A percentile compares a stretch with the other conserved stretches of the same genome.
These are phyloP conservation scores for Diplodia sapinea DNA, from an alignment of 2,329 filamentous ascomycete genomes.

Conservation along the genomic window DNA sequence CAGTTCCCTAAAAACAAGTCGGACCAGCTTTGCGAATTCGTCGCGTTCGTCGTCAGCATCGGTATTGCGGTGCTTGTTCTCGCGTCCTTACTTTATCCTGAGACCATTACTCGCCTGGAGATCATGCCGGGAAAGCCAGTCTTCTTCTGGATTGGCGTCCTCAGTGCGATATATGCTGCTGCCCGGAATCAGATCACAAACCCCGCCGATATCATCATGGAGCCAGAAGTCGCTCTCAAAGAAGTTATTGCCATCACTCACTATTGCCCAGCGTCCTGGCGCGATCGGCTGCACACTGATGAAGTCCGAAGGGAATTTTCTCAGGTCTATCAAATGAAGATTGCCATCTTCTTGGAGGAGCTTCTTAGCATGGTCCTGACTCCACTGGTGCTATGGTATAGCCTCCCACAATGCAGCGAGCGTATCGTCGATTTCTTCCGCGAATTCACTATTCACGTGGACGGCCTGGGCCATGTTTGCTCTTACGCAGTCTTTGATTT, in stretches of 20 bases:
- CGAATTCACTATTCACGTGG: constrained; percentile 96
- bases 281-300: constrained; percentile 86
- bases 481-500: constrained; percentile 98
- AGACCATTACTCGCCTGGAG: constrained; percentile 89
- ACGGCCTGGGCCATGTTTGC: constrained; percentile 93
- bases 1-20: constrained; percentile 97
- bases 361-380: constrained; percentile 91
- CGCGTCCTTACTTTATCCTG: constrained; percentile 85
- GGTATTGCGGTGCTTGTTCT: constrained; percentile 84
- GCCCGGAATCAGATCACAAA: constrained; percentile 82
- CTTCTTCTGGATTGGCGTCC: constrained; percentile 85
- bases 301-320: constrained; percentile 93
- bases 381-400: constrained; percentile 85
- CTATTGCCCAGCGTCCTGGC: constrained; percentile 89
- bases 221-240: constrained; percentile 85
- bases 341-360: constrained; percentile 91
- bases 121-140: constrained; percentile 87
- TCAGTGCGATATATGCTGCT: constrained; percentile 82
- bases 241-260: constrained; percentile 93
- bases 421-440: constrained; percentile 97
- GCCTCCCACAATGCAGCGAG: constrained; percentile 85
- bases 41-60: constrained; percentile 86
- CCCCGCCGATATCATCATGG: constrained; percentile 84
- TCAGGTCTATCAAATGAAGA: constrained; percentile 86
- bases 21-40: constrained; percentile 80